These are phyloP conservation scores for Coemansia furcata DNA, from an alignment of 192 early-diverging fungal species.

Conservation along the genomic window DNA sequence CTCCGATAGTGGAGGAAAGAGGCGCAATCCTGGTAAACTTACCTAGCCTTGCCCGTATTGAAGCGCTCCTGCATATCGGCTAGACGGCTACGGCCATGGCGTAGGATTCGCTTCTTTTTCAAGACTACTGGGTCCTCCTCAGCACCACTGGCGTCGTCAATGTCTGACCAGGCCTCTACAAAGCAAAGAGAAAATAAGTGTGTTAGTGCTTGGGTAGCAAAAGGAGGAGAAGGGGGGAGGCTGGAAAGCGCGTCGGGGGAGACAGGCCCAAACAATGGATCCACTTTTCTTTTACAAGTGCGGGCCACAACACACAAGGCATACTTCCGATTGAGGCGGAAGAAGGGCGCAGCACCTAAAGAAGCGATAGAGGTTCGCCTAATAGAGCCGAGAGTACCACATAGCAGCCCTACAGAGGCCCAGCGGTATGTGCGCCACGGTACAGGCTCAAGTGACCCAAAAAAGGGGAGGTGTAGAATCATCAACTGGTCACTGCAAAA, in stretches of 20 bases:
- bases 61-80: constrained; percentile 43
- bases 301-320: constrained; percentile 8
- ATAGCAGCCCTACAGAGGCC: background rate
- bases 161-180: constrained; percentile 51
- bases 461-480: background rate
- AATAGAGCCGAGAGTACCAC: background rate
- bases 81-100: constrained; percentile 45
- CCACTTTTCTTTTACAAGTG: background rate
- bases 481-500: background rate
- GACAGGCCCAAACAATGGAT: background rate
- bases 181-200: background rate
- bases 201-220: constrained; percentile 1
- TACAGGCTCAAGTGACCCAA: background rate
- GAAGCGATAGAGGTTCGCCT: background rate
- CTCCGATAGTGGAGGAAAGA: background rate
- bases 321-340: constrained; percentile 9
- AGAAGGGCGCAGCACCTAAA: constrained; percentile 3
- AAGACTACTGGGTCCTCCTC: constrained; percentile 26
- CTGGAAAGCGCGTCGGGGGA: constrained; percentile 4
- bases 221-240: background rate
- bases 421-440: background rate
- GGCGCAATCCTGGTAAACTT: constrained; percentile 7
- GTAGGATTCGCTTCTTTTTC: constrained; percentile 45
- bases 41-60: constrained; percentile 31
- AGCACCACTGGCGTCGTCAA: constrained; percentile 43